phyloP scores from a whole-genome alignment of 1,284 basidiomycete genomes.

The Trametes sp. region DNA sequence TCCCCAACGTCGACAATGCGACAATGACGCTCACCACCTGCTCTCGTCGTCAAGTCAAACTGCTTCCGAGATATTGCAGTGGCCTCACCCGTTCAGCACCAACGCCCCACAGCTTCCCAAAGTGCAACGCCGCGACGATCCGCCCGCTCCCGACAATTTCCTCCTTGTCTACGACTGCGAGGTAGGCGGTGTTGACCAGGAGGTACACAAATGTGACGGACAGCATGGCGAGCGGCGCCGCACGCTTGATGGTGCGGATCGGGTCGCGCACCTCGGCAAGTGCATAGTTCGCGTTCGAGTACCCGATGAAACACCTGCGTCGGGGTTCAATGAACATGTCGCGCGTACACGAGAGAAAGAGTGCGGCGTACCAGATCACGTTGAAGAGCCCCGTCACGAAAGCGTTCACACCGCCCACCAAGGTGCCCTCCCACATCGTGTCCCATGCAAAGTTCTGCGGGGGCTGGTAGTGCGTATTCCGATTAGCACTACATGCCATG shows the following conservation, averaged over 20 bases:
- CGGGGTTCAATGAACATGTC: background rate
- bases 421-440: conserved; percentile 64
- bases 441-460: conserved; percentile 62
- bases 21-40: conserved; percentile 68
- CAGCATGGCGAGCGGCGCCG: conserved; percentile 68
- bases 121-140: conserved; percentile 72
- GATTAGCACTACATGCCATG: background rate
- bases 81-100: conserved; percentile 58
- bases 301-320: conserved; percentile 71
- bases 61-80: background rate
- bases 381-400: conserved; percentile 70
- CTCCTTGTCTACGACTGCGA: conserved; percentile 68
- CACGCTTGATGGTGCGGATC: conserved; percentile 69
- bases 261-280: conserved; percentile 74
- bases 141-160: conserved; percentile 69
- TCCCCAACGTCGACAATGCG: conserved; percentile 68
- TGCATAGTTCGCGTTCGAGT: conserved; percentile 76
- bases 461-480: conserved; percentile 19
- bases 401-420: conserved; percentile 54
- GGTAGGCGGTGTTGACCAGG: conserved; percentile 72
- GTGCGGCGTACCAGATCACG: conserved; percentile 61
- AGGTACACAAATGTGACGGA: conserved; percentile 63
- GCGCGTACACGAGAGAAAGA: background rate
- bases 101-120: conserved; percentile 70
- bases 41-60: background rate